Percentiles rank a stretch among this genome's conserved stretches.
phyloP scores from a whole-genome alignment of 2,329 filamentous ascomycete species.

The Aspergillus pseudoterreus region DNA sequence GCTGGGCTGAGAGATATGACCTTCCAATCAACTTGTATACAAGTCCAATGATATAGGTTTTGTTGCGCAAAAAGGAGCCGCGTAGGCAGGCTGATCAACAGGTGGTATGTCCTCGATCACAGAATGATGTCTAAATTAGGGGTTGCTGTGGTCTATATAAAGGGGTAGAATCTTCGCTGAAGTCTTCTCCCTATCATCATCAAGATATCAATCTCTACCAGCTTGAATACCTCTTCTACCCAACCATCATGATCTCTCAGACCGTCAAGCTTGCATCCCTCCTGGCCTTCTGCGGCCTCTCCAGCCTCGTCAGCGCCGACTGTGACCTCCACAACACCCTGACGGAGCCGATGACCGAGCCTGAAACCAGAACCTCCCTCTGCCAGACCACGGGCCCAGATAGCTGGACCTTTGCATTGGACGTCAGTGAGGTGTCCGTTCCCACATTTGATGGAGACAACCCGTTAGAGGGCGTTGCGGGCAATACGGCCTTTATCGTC shows the following conservation, averaged over 20 bases:
- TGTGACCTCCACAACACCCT: background rate
- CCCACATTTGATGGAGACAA: background rate
- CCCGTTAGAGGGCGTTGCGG: background rate
- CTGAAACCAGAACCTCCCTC: background rate
- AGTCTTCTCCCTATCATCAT: too few relatives aligned
- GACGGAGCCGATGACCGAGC: background rate
- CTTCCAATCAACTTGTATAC: too few relatives aligned
- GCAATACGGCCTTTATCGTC: background rate
- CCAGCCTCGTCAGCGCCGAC: background rate
- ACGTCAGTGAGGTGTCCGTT: background rate
- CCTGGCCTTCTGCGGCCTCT: background rate
- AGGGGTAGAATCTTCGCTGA: too few relatives aligned
- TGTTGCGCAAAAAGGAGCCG: too few relatives aligned
- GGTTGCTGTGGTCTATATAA: too few relatives aligned
- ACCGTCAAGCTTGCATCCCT: background rate
- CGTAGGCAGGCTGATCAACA: too few relatives aligned
- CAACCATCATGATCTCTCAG: background rate
- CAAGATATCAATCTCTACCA: too few relatives aligned
- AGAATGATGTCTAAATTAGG: too few relatives aligned
- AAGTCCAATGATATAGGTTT: too few relatives aligned
- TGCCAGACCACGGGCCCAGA: background rate
- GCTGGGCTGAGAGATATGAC: too few relatives aligned
- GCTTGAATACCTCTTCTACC: background rate
- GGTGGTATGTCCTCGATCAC: too few relatives aligned
- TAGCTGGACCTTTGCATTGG: slow-evolving; percentile 1